Percentiles rank a stretch among this genome's conserved stretches.
phyloP scores from a whole-genome alignment of 2,329 filamentous ascomycete genomes.

The Pseudocercospora fijiensis region DNA sequence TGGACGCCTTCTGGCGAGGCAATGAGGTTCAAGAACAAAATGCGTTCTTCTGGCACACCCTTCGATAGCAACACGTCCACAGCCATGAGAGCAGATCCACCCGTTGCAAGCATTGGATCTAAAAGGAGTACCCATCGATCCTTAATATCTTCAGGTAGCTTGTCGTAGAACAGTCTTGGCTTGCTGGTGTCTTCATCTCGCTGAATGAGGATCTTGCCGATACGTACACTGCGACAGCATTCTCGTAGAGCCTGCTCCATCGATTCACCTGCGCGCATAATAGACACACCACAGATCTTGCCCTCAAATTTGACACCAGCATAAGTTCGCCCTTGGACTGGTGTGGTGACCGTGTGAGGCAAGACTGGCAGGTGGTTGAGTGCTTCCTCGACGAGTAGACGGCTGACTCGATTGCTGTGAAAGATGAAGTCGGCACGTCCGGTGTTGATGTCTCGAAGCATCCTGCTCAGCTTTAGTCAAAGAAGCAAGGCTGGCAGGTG shows the following conservation, averaged over 20 bases:
- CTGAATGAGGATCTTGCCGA: slow-evolving; percentile 98
- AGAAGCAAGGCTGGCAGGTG: background rate
- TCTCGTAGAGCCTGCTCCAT: slow-evolving; percentile 98
- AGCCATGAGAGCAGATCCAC: slow-evolving; percentile 96
- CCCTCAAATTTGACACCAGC: slow-evolving; percentile 92
- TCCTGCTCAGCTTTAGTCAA: slow-evolving; percentile 55
- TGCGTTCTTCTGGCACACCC: slow-evolving; percentile 91
- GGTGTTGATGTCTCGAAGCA: slow-evolving; percentile 90
- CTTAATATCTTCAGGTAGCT: slow-evolving; percentile 89
- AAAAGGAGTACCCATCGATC: slow-evolving; percentile 89
- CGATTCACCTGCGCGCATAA: slow-evolving; percentile 96
- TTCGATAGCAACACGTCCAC: slow-evolving; percentile 87
- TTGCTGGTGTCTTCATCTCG: slow-evolving; percentile 90
- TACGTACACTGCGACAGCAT: slow-evolving; percentile 95
- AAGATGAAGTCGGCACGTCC: slow-evolving; percentile 97
- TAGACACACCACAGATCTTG: slow-evolving; percentile 97
- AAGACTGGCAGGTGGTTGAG: slow-evolving; percentile 94
- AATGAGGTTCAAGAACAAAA: slow-evolving; percentile 94
- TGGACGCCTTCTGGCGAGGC: slow-evolving; percentile 91
- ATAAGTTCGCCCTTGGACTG: slow-evolving; percentile 76
- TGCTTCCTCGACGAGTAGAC: slow-evolving; percentile 92
- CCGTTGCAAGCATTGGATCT: slow-evolving; percentile 99
- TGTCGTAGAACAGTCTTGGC: slow-evolving; percentile 96
- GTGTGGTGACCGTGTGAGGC: slow-evolving; percentile 84
- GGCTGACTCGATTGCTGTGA: slow-evolving; percentile 97